These are phyloP conservation scores for Hirschioporus abietinus DNA, from an alignment of 768 basidiomycete genomes.

Conservation along the genomic window DNA sequence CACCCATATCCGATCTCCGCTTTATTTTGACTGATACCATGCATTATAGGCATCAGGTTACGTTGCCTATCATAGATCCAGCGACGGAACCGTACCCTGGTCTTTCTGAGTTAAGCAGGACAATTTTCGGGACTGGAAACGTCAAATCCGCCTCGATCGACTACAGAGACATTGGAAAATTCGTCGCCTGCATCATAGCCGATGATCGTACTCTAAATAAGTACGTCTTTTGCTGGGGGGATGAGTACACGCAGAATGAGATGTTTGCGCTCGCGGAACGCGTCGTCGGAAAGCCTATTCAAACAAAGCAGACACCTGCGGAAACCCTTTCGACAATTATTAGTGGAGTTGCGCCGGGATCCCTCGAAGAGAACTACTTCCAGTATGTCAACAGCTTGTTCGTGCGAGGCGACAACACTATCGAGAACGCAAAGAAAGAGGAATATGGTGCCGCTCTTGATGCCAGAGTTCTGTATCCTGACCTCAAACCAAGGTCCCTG, in stretches of 20 bases:
- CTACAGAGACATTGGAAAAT: conserved; percentile 20
- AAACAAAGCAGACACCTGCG: conserved; percentile 9
- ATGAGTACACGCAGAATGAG: conserved; percentile 21
- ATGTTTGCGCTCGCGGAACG: conserved; percentile 18
- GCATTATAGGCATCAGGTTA: too few species aligned
- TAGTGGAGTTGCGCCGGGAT: not conserved
- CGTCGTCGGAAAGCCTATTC: conserved; percentile 21
- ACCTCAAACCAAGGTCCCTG: conserved; percentile 15
- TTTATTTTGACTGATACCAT: too few species aligned
- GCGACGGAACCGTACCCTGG: not conserved
- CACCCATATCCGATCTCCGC: too few species aligned
- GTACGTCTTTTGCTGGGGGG: conserved; percentile 22
- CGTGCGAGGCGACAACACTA: conserved; percentile 25
- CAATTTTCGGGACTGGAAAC: conserved; percentile 17
- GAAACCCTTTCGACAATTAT: not conserved
- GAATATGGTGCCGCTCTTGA: conserved; percentile 19
- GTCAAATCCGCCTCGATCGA: conserved; percentile 19
- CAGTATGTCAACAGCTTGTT: conserved; percentile 18
- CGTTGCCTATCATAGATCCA: conserved; percentile 17
- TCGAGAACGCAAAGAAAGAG: conserved; percentile 19
- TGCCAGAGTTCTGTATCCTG: conserved; percentile 25
- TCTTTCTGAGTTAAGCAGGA: not conserved
- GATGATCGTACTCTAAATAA: conserved; percentile 28
- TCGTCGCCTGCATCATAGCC: conserved; percentile 25
- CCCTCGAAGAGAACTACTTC: conserved; percentile 9